Percentiles rank a stretch among this genome's conserved stretches.
Conservation (phyloP, 2,329 filamentous ascomycete species). For the Zopfia rhizophila region DNA sequence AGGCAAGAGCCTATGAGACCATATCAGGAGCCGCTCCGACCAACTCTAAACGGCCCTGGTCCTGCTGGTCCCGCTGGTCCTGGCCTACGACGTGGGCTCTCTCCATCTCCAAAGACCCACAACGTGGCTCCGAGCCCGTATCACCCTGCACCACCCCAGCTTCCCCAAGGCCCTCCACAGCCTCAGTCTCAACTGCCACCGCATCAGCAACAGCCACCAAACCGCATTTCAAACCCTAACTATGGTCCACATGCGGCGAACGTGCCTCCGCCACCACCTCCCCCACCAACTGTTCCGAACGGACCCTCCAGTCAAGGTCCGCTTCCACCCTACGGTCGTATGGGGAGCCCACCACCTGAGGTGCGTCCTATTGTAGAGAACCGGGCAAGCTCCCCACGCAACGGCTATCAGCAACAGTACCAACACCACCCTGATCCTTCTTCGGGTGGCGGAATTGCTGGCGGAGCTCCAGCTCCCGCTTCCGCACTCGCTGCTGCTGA, state of each 20-base stretch:
- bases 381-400: constrained; percentile 89
- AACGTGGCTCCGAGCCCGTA: constrained; percentile 65
- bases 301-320: constrained; percentile 63
- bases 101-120: constrained; percentile 69
- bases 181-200: constrained; percentile 54
- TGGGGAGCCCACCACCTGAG: constrained; percentile 84
- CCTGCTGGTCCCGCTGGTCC: constrained; percentile 53
- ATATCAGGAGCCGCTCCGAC: constrained; percentile 74
- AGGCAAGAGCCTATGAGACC: constrained; percentile 75
- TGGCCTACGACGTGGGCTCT: constrained; percentile 62
- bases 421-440: constrained; percentile 75
- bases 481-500: constrained; percentile 75
- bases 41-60: constrained; percentile 54
- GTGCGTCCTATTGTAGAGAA: constrained; percentile 84
- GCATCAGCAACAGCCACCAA: constrained; percentile 54
- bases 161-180: constrained; percentile 62
- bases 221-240: constrained; percentile 59
- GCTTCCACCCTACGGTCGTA: constrained; percentile 72
- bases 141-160: constrained; percentile 53
- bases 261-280: constrained; percentile 67
- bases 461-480: constrained; percentile 73
- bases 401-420: constrained; percentile 85
- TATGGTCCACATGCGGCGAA: constrained; percentile 55
- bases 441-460: constrained; percentile 69
- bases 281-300: constrained; percentile 62